A percentile compares a stretch with the other conserved stretches of the same genome.
Conservation (phyloP, 768 basidiomycete genomes). For the Collybia sp. region DNA sequence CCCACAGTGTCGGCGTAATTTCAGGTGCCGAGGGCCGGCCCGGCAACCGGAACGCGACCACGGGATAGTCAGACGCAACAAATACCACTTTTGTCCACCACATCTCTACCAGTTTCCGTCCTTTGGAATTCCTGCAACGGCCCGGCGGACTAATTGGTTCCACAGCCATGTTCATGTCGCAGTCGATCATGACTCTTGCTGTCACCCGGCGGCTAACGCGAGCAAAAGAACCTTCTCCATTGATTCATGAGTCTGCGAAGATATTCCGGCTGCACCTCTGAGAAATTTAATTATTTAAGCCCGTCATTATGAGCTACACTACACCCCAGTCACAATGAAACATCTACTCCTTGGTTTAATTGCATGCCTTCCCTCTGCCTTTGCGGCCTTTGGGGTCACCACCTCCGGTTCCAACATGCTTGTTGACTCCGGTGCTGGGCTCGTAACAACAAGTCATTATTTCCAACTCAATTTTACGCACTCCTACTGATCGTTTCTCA, state of each 20-base stretch:
- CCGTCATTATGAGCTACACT: too few species aligned
- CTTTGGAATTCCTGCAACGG: constrained; percentile 2
- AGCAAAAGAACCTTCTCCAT: too few species aligned
- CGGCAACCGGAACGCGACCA: too few species aligned
- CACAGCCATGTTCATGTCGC: background rate
- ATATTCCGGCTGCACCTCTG: constrained; percentile 7
- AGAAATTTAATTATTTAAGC: too few species aligned
- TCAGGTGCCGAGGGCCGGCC: too few species aligned
- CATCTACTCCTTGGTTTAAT: constrained; percentile 16
- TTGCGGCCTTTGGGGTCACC: constrained; percentile 42
- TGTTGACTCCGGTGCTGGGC: constrained; percentile 40
- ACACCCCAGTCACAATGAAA: constrained; percentile 12
- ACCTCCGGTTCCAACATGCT: constrained; percentile 33
- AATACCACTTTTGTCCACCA: too few species aligned
- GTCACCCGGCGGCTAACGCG: too few species aligned
- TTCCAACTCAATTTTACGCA: constrained; percentile 2
- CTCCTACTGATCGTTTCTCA: constrained; percentile 6
- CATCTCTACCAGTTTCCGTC: too few species aligned
- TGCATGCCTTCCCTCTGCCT: constrained; percentile 24
- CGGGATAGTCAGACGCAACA: too few species aligned
- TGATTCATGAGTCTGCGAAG: too few species aligned
- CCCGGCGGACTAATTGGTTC: constrained; percentile 6
- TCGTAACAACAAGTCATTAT: constrained; percentile 35
- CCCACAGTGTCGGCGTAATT: too few species aligned
- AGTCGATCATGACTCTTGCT: too few species aligned